Evolutionary conservation across 2,329 filamentous ascomycete genomes (phyloP), one percentile per base, ranked within the genome.

Genomic region (Ampelomyces quisqualis): DNA sequence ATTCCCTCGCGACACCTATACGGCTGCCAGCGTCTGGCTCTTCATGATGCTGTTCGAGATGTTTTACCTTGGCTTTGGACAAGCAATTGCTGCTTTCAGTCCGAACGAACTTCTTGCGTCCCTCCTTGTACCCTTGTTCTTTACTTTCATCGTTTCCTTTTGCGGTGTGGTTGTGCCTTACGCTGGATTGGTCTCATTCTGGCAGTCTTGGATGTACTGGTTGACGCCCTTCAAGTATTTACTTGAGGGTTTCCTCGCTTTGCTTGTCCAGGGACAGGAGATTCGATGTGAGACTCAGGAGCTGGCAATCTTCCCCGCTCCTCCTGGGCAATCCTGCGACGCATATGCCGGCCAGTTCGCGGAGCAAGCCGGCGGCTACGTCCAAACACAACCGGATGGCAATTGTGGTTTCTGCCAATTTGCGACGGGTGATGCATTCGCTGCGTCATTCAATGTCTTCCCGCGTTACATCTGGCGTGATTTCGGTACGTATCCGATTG

Each of bases 141-240:
- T 87, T 69, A 76, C 83, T 18, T 86, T 81, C 27, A 63, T 88
- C 2, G 75, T 88, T 7, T 79, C 77, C 1, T 90, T 90, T 71
- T 89, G 85, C 53, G 86, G 86, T 47, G 84, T 90, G 1, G 72
- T 88, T 4, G 85, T 89, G 0, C 85, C 85, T 0, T 87, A 84
- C 49, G 55, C 56, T 0, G 74, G 76, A 18, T 74, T 90, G 15
- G 77, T 81, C 7, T 53, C 65, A 0, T 89, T 89, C 65, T 90
- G 86, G 86, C 70, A 74, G 10, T 48, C 43, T 6, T 69, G 67
- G 67, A 68, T 69, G 64, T 69, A 68, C 47, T 64, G 59, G 78
- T 71, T 86, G 15, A 81, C 82, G 0, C 84, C 84, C 0, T 85
- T 85, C 64, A 77, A 79, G 46, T 87, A 87, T 52, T 73, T 86